Evolutionary conservation across 768 basidiomycete genomes (phyloP).

Genomic region (Mycena pura): DNA sequence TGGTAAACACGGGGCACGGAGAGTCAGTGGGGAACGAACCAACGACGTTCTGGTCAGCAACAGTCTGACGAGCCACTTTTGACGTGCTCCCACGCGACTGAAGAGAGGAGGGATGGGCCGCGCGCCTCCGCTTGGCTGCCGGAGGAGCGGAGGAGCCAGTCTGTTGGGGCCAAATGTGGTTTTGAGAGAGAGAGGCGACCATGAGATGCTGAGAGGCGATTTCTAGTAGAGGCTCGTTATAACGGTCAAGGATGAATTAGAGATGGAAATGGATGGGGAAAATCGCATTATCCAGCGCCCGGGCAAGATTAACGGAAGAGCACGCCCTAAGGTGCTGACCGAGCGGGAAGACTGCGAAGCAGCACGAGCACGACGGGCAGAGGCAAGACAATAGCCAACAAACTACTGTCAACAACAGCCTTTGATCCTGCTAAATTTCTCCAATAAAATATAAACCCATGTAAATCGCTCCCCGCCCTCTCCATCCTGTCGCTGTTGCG

Average conservation of each 20-base stretch:
- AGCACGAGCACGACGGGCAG: neutral
- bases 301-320: neutral
- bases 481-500: too few relatives aligned
- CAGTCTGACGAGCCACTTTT: conserved; percentile 43
- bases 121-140: conserved; percentile 15
- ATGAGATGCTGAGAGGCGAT: conserved; percentile 38
- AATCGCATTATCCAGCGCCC: conserved; percentile 39
- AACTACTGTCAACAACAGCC: neutral
- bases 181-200: conserved; percentile 40
- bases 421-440: neutral
- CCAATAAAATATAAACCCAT: neutral
- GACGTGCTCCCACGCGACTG: conserved; percentile 31
- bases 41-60: conserved; percentile 45
- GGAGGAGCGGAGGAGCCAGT: conserved; percentile 37
- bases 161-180: conserved; percentile 52
- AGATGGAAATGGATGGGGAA: conserved; percentile 26
- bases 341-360: conserved; percentile 1
- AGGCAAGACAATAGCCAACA: neutral
- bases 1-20: conserved; percentile 1
- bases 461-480: neutral
- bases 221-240: conserved; percentile 30
- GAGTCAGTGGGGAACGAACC: conserved; percentile 29
- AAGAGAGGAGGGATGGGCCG: conserved; percentile 18
- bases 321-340: conserved; percentile 14
- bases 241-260: too few relatives aligned